Base-by-base conservation (phyloP, 108 stramenopile genomes). In the Nannochloropsis salina region DNA sequence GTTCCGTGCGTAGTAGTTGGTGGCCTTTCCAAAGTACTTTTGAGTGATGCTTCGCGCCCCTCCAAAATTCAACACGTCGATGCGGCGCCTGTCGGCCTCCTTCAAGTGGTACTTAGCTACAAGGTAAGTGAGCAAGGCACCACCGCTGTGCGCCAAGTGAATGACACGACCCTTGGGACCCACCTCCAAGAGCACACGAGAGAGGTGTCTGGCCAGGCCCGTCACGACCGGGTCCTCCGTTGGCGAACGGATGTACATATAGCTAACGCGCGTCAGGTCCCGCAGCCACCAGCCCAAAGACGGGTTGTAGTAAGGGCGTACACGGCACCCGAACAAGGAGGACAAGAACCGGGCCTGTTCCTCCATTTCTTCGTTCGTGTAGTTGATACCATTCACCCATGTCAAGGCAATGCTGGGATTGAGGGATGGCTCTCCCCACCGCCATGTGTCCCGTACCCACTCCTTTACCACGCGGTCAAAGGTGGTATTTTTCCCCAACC, bases 1-100 rank as follows among this genome's bases (percentile, higher is more conserved):
- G 82, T 91, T 91, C 89, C 90, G 44, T n/a, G 90, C 87, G 41
- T 91, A 91, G 88, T 91, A 91, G 81, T 91, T 91, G 12, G 84
- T 88, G 43, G 88, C 84, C 22, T 90, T 90, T 18, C 44, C 45
- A 85, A 91, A 91, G 90, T 91, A 91, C 85, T 90, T 91, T 18
- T 88, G 44, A 6, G 90, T 91, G 87, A 91, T 90, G 86, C 87
- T 88, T 22, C 85, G 82, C 15, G 90, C 90, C 6, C 90, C 90
- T 6, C 90, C 90, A 11, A 91, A 91, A 40, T 90, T 91, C 15
- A 90, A 31, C 80, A 91, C 89, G 51, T 90, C 90, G 31, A 91
- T 91, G n/a, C 90, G 88, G 42, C 82, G 85, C 18, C 51, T 86
- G 45, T 91, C 90, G 44, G 88, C 43, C 42, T n/a, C 31, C n/a